phyloP scores from a whole-genome alignment of 306 rosid genomes.

The Gynostemma pentaphyllum region DNA sequence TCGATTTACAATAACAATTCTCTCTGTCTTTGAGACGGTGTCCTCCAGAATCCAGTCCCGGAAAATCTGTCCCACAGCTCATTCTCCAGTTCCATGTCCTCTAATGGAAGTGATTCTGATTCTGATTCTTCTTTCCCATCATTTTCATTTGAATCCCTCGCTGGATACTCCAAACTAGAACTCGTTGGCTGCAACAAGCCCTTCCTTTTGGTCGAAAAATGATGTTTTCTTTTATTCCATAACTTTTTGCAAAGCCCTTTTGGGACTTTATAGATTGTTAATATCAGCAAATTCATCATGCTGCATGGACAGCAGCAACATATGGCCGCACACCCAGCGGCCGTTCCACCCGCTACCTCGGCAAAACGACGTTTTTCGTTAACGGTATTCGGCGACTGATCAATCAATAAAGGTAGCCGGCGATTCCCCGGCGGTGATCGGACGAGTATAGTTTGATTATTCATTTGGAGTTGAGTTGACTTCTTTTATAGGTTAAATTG shows the following conservation, averaged over 20 bases:
- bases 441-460: slow-evolving; percentile 16
- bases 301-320: slow-evolving; percentile 73
- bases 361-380: slow-evolving; percentile 21
- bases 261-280: slow-evolving; percentile 47
- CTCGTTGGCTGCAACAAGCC: slow-evolving; percentile 5
- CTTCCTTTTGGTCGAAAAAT: slow-evolving; percentile 6
- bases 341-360: slow-evolving; percentile 47
- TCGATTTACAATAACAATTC: slow-evolving; percentile 16
- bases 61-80: slow-evolving; percentile 65
- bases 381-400: background rate
- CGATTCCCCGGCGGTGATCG: slow-evolving; percentile 8
- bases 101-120: slow-evolving; percentile 7
- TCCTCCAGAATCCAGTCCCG: slow-evolving; percentile 73
- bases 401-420: background rate
- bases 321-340: slow-evolving; percentile 78
- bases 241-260: slow-evolving; percentile 36
- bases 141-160: background rate
- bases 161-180: background rate
- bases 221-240: slow-evolving; percentile 15
- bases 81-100: slow-evolving; percentile 31
- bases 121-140: background rate
- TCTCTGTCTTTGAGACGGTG: slow-evolving; percentile 39
- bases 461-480: slow-evolving; percentile 7
- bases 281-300: slow-evolving; percentile 34
- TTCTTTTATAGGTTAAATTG: too few species aligned